Conservation (phyloP, 106 monocot genomes). For the Acorus gramineus region DNA sequence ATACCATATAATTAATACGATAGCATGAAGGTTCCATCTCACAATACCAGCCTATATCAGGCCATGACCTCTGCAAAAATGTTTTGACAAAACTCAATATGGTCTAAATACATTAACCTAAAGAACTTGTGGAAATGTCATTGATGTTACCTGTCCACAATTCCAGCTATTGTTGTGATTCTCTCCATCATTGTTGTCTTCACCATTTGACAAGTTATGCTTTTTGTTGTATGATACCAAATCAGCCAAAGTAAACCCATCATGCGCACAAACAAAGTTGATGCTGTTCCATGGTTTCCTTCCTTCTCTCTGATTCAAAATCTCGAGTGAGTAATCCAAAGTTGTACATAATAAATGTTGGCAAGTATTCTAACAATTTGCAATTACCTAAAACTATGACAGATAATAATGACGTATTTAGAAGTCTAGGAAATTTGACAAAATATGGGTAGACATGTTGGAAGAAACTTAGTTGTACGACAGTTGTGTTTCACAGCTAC, state of each 20-base stretch:
- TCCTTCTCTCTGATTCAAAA: constrained; percentile 55
- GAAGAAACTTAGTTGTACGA: too few species aligned
- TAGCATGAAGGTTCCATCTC: background rate
- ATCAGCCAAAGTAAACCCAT: constrained; percentile 93
- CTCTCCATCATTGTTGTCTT: constrained; percentile 89
- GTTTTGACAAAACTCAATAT: too few species aligned
- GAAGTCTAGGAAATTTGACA: too few species aligned
- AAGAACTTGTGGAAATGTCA: too few species aligned
- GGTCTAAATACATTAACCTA: too few species aligned
- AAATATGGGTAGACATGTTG: too few species aligned
- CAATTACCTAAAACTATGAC: too few species aligned
- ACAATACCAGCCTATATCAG: background rate
- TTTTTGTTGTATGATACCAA: constrained; percentile 88
- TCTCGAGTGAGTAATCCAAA: constrained; percentile 5
- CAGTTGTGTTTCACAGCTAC: too few species aligned
- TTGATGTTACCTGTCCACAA: constrained; percentile 64
- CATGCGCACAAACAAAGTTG: constrained; percentile 90
- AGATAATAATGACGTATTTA: too few species aligned
- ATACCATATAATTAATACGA: background rate
- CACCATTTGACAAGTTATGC: constrained; percentile 71
- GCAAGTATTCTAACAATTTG: too few species aligned
- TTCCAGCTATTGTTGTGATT: constrained; percentile 98
- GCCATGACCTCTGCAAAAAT: background rate
- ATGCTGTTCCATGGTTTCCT: constrained; percentile 89
- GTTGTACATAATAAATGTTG: too few species aligned